Base-by-base conservation (phyloP, 345 rosid species). In the Laguncularia racemosa region DNA sequence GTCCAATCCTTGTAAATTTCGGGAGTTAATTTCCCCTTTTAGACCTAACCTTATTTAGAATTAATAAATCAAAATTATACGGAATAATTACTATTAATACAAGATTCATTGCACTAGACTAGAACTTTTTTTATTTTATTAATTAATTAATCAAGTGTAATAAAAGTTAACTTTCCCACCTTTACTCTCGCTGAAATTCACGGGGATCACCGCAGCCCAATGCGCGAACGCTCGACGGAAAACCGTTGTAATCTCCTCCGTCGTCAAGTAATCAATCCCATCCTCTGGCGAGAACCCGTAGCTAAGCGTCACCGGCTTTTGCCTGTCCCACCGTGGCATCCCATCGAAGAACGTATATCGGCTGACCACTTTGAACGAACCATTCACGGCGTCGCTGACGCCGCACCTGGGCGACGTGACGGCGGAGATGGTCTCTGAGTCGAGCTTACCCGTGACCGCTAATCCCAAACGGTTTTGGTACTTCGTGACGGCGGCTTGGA, bases 321-420 rank as follows among this genome's bases (percentile, higher is more conserved):
- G 58, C 3, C 71, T 81, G 2, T 7, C 57, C 98, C 98, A 92
- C 66, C 89, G 73, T 0, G 96, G 96, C 67, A 66, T 73, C 16
- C 95, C 96, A 11, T 64, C 53, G 57, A 86, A 92, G 52, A 77
- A 86, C 14, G 93, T 67, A 52, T 71, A 92, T 58, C 61, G 87
- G 70, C 71, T 71, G 3, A 79, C 74, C 16, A 68, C 55, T 17
- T 72, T 81, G 2, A 70, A 33, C 4, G 6, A 26, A 20, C 26
- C 26, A 8, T 14, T 49, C 6, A 16, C 51, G 12, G 48, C 16
- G 18, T 18, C 38, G 16, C 73, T 67, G 1, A 89, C 83, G 13
- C 98, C 98, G 55, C 96, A 92, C 46, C 96, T 73, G 0, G 98
- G 98, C 1, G 90, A 69, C 71, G 79, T 71, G 67, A 91, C 74